Evolutionary conservation across 2,329 filamentous ascomycete genomes (phyloP).

Genomic region (Claviceps sp.): DNA sequence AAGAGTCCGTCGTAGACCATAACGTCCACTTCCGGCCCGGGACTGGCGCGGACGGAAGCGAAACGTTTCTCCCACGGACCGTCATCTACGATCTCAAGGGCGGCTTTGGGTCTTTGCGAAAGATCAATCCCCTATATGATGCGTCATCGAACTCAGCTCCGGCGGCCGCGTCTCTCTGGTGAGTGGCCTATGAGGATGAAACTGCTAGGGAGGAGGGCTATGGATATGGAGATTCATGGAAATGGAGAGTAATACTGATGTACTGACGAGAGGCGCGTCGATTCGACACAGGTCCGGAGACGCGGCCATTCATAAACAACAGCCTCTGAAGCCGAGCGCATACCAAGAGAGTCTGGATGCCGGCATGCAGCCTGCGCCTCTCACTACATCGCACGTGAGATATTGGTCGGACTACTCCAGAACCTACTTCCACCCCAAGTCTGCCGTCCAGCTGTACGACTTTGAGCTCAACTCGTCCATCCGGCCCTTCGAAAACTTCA

Average conservation of each 20-base stretch:
- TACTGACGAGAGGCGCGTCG: not conserved
- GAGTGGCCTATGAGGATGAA: conserved; percentile 2
- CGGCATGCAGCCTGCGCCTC: conserved; percentile 49
- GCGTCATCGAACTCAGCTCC: conserved; percentile 18
- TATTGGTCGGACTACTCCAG: conserved; percentile 97
- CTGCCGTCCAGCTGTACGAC: conserved; percentile 75
- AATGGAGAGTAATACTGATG: not conserved
- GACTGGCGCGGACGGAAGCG: conserved; percentile 65
- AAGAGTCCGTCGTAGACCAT: conserved; percentile 26
- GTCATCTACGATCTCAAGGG: conserved; percentile 93
- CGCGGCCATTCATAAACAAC: conserved; percentile 54
- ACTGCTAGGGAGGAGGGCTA: not conserved
- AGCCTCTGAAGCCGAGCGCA: conserved; percentile 52
- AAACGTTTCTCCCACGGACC: conserved; percentile 85
- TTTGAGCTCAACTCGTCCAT: conserved; percentile 70
- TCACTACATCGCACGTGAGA: conserved; percentile 60
- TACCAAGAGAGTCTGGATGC: conserved; percentile 73
- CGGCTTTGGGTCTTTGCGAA: conserved; percentile 76
- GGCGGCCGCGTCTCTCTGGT: conserved; percentile 22
- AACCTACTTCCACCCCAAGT: conserved; percentile 82
- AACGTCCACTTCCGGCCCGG: conserved; percentile 79
- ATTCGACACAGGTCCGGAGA: conserved; percentile 43
- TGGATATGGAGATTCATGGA: not conserved
- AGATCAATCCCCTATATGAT: conserved; percentile 82
- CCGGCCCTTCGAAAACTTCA: conserved; percentile 83